A percentile compares a stretch with the other conserved stretches of the same genome.
phyloP scores from a whole-genome alignment of 306 rosid genomes.

The Erythrophleum fordii region DNA sequence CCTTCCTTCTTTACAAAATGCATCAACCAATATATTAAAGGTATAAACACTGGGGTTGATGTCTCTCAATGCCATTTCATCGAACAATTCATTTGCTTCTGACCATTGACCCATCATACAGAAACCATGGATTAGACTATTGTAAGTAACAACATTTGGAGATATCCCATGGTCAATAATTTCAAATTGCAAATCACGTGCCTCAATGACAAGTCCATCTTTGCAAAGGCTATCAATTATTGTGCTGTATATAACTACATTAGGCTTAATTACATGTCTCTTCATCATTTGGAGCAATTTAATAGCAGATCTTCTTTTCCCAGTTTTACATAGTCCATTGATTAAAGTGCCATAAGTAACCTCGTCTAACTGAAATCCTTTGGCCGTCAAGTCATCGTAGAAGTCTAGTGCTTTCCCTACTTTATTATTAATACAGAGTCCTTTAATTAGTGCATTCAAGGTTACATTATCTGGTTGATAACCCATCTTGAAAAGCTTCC shows the following conservation, averaged over 20 bases:
- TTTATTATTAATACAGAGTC: slow-evolving; percentile 38
- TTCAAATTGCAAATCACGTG: slow-evolving; percentile 29
- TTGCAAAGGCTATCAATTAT: slow-evolving; percentile 49
- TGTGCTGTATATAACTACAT: slow-evolving; percentile 36
- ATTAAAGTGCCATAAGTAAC: slow-evolving; percentile 42
- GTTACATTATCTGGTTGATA: slow-evolving; percentile 32
- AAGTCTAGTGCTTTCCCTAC: slow-evolving; percentile 35
- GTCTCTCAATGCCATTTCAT: slow-evolving; percentile 41
- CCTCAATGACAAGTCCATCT: slow-evolving; percentile 36
- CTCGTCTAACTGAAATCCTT: slow-evolving; percentile 30
- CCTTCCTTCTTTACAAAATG: slow-evolving; percentile 42
- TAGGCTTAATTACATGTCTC: slow-evolving; percentile 15
- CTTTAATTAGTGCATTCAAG: slow-evolving; percentile 35
- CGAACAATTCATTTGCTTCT: slow-evolving; percentile 34
- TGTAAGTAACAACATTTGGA: slow-evolving; percentile 44
- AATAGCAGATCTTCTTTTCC: slow-evolving; percentile 25
- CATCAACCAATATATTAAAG: slow-evolving; percentile 41
- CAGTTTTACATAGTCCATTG: slow-evolving; percentile 43
- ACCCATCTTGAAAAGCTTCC: slow-evolving; percentile 41
- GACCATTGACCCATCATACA: slow-evolving; percentile 34
- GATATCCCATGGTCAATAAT: slow-evolving; percentile 29
- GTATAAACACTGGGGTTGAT: slow-evolving; percentile 41
- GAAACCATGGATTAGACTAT: slow-evolving; percentile 42
- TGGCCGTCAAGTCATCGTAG: slow-evolving; percentile 16
- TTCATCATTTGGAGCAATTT: slow-evolving; percentile 36